These are phyloP conservation scores for Ligustrum vulgare DNA, from an alignment of 257 asterid species.

Conservation along the genomic window DNA sequence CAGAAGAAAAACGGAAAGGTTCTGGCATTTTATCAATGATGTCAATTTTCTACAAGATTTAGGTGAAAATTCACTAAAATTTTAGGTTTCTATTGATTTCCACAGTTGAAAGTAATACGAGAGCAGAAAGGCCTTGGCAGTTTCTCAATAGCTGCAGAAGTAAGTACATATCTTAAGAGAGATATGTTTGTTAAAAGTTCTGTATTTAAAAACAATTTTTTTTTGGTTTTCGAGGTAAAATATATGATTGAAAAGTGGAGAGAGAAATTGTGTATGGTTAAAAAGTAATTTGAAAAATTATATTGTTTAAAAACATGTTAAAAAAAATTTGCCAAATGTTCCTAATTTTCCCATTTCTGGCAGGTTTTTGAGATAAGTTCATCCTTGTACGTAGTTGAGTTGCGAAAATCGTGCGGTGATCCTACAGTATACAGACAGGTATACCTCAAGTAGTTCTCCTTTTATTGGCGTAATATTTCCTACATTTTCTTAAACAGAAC, in stretches of 20 bases:
- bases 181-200: too few relatives aligned
- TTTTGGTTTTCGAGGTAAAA: too few relatives aligned
- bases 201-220: too few relatives aligned
- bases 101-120: conserved; percentile 72
- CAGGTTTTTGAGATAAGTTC: conserved; percentile 93
- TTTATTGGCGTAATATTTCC: not conserved
- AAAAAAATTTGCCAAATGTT: too few relatives aligned
- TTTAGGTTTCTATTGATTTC: conserved; percentile 5
- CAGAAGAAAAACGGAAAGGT: conserved; percentile 93
- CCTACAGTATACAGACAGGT: conserved; percentile 77
- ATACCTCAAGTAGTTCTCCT: not conserved
- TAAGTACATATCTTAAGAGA: conserved; percentile 33
- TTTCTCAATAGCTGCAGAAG: conserved; percentile 79
- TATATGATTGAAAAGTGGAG: too few relatives aligned
- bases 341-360: conserved; percentile 7
- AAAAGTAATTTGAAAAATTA: too few relatives aligned
- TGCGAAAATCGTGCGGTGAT: conserved; percentile 74
- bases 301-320: too few relatives aligned
- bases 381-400: conserved; percentile 77
- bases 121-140: conserved; percentile 50
- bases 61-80: not conserved
- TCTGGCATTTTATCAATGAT: not conserved
- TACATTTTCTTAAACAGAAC: not conserved
- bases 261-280: too few relatives aligned
- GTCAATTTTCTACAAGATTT: not conserved